Evolutionary conservation across 129 eudicot genomes (phyloP).

Genomic region (Mikania micrantha): DNA sequence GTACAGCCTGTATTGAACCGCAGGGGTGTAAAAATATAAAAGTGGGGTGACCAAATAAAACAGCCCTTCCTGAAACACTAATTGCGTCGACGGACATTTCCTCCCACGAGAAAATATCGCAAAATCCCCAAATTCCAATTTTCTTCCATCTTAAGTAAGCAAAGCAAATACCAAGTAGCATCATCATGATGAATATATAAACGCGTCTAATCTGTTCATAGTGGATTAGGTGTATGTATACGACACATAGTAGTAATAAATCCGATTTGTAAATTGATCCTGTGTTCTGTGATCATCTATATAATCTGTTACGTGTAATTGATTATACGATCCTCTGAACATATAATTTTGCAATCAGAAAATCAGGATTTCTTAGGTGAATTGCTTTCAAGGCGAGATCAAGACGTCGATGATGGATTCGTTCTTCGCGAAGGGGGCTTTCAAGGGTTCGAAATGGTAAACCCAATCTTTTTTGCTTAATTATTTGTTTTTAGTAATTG

Average conservation of each 20-base stretch:
- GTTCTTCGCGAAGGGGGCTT: slow-evolving; percentile 59
- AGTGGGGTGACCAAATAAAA: too few species aligned
- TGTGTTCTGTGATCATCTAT: background rate
- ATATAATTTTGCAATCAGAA: background rate
- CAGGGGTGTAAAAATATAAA: too few species aligned
- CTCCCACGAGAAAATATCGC: background rate
- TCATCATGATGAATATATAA: background rate
- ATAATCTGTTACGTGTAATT: background rate
- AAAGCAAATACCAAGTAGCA: background rate
- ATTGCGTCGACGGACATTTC: slow-evolving; percentile 7
- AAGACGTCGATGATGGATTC: slow-evolving; percentile 72
- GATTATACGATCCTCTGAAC: too few species aligned
- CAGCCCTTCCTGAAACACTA: too few species aligned
- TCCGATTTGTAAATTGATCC: background rate
- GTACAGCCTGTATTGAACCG: too few species aligned
- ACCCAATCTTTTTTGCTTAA: background rate
- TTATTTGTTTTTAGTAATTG: background rate
- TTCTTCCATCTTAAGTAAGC: slow-evolving; percentile 23
- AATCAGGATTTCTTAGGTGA: slow-evolving; percentile 6
- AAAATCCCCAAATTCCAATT: slow-evolving; percentile 18
- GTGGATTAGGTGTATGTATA: slow-evolving; percentile 27
- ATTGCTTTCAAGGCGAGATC: slow-evolving; percentile 9
- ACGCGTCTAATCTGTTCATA: slow-evolving; percentile 20
- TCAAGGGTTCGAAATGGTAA: slow-evolving; percentile 83
- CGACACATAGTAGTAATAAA: slow-evolving; percentile 1